Conservation (phyloP, 257 asterid genomes). For the Datura wrightii region DNA sequence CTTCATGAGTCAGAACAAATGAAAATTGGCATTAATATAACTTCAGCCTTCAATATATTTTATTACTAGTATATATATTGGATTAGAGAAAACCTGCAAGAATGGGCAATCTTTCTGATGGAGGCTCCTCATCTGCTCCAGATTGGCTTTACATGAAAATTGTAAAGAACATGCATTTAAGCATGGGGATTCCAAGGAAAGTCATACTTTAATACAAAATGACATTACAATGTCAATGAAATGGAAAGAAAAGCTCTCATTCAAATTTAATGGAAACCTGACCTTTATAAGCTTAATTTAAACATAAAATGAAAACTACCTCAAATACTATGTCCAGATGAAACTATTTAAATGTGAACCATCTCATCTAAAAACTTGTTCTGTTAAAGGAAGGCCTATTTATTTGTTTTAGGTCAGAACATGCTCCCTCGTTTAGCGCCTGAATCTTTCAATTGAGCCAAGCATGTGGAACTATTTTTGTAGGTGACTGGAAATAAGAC, state of each 20-base stretch:
- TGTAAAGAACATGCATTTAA: not conserved
- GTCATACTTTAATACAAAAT: constrained; percentile 1
- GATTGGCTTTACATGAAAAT: constrained; percentile 49
- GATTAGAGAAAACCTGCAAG: constrained; percentile 63
- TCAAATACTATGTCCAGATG: not conserved
- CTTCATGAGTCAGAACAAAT: not conserved
- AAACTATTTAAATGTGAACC: not conserved
- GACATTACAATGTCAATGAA: not conserved
- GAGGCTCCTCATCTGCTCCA: constrained; percentile 53
- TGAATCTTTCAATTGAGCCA: constrained; percentile 1
- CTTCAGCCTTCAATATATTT: not conserved
- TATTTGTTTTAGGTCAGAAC: not conserved
- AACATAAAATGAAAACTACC: not conserved
- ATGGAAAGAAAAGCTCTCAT: not conserved
- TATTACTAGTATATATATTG: not conserved
- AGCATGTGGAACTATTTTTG: not conserved
- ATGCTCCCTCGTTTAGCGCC: not conserved
- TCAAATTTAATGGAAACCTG: not conserved
- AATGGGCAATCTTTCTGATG: constrained; percentile 54
- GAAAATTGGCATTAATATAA: not conserved
- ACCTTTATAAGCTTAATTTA: not conserved
- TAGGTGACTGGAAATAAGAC: not conserved
- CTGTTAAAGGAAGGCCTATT: not conserved
- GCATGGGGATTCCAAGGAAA: constrained; percentile 24
- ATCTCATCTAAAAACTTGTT: not conserved